A percentile compares a stretch with the other conserved stretches of the same genome.
Evolutionary conservation across 768 basidiomycete species (phyloP).

Genomic region (Lactifluus pinguis): DNA sequence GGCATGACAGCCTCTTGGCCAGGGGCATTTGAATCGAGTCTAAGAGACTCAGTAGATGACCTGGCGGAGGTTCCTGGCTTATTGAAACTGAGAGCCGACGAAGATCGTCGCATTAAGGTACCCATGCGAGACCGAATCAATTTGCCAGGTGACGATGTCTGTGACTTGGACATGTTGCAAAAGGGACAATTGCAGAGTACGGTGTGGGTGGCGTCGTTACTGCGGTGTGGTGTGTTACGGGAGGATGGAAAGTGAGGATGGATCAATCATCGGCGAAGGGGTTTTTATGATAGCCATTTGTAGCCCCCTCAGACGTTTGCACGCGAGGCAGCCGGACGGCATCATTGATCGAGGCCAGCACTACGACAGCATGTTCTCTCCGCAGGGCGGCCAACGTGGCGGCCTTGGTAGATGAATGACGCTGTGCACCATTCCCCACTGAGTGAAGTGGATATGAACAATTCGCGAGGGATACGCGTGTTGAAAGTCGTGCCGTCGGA

Average conservation of each 20-base stretch:
- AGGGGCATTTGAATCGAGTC: slow-evolving; percentile 29
- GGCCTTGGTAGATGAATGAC: background rate
- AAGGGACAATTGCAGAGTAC: background rate
- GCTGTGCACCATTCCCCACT: background rate
- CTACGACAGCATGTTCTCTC: slow-evolving; percentile 10
- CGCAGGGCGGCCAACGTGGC: slow-evolving; percentile 6
- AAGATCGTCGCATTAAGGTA: slow-evolving; percentile 16
- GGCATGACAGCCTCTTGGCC: slow-evolving; percentile 30
- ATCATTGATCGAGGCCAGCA: slow-evolving; percentile 17
- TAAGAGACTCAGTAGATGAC: slow-evolving; percentile 22
- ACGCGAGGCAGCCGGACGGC: slow-evolving; percentile 18
- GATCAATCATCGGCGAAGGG: slow-evolving; percentile 6
- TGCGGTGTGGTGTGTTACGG: background rate
- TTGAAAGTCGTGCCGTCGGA: slow-evolving; percentile 9
- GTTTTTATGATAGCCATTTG: slow-evolving; percentile 8
- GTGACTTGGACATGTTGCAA: slow-evolving; percentile 13
- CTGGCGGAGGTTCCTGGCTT: slow-evolving; percentile 8
- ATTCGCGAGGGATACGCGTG: slow-evolving; percentile 15
- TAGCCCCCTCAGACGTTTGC: background rate
- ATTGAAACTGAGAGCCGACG: slow-evolving; percentile 14
- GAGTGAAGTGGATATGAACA: background rate
- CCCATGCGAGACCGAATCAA: slow-evolving; percentile 16
- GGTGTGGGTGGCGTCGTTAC: background rate
- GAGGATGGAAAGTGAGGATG: slow-evolving; percentile 1
- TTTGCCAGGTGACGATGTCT: slow-evolving; percentile 3